A percentile compares a stretch with the other conserved stretches of the same genome.
Evolutionary conservation across 1,139 yeast genomes (phyloP).

Genomic region (Geotrichum klebahnii): DNA sequence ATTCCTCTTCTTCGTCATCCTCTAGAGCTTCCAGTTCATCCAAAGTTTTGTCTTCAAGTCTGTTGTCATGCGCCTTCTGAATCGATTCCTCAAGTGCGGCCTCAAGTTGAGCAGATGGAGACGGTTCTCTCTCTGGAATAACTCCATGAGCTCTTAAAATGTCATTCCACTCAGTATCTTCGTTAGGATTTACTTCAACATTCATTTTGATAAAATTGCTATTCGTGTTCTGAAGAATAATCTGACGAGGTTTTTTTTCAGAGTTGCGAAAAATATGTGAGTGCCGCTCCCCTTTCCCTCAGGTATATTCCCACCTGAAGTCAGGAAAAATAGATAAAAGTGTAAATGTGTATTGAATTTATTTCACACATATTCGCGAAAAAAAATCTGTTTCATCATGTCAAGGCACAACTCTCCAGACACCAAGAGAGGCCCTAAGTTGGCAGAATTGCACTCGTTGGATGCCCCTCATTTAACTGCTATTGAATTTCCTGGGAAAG

Average conservation of each 20-base stretch:
- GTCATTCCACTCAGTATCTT: constrained; percentile 99
- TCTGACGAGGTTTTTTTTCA: background rate
- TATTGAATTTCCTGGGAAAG: constrained; percentile 74
- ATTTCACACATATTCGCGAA: too few species aligned
- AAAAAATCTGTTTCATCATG: too few species aligned
- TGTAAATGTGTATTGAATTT: too few species aligned
- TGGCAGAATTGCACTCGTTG: constrained; percentile 28
- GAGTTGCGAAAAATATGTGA: background rate
- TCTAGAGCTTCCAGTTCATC: constrained; percentile 78
- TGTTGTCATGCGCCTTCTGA: constrained; percentile 64
- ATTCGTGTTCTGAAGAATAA: constrained; percentile 1
- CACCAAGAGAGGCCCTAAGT: constrained; percentile 7
- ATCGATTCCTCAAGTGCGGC: constrained; percentile 84
- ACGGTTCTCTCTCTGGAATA: constrained; percentile 86
- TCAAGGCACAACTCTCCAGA: too few species aligned
- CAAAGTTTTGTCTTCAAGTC: constrained; percentile 68
- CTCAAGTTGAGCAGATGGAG: constrained; percentile 82
- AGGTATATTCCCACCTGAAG: too few species aligned
- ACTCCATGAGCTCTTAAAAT: constrained; percentile 84
- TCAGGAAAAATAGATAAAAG: too few species aligned
- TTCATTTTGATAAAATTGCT: constrained; percentile 42
- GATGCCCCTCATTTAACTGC: constrained; percentile 30
- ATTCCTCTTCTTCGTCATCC: constrained; percentile 71
- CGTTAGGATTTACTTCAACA: constrained; percentile 89
- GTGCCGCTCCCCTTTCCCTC: constrained; percentile 11